Evolutionary conservation across 768 basidiomycete genomes (phyloP).

Genomic region (Hericium rajendrae): DNA sequence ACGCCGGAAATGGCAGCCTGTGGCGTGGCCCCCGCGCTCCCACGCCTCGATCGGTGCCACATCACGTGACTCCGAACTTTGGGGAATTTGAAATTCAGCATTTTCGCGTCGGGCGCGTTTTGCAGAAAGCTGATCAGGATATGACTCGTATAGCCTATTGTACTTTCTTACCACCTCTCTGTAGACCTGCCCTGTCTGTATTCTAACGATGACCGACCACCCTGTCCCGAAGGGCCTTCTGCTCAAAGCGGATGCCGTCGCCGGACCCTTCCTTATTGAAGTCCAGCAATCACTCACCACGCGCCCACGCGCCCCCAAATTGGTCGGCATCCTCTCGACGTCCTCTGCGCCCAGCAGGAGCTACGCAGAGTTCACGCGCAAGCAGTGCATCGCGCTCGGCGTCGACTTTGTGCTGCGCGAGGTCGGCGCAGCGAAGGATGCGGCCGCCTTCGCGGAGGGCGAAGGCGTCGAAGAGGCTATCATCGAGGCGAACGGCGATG

Average conservation of each 20-base stretch:
- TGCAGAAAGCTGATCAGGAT: too few relatives aligned
- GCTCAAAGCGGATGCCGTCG: constrained; percentile 71
- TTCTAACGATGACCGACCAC: not conserved
- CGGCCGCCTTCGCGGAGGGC: constrained; percentile 52
- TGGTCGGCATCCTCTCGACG: constrained; percentile 89
- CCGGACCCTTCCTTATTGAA: constrained; percentile 60
- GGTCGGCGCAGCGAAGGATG: constrained; percentile 49
- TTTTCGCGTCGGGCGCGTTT: too few relatives aligned
- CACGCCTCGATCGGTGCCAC: too few relatives aligned
- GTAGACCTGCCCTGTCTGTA: too few relatives aligned
- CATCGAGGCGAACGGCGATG: constrained; percentile 75
- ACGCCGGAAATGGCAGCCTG: too few relatives aligned
- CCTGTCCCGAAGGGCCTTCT: constrained; percentile 56
- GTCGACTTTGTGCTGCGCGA: constrained; percentile 76
- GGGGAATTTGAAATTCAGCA: too few relatives aligned
- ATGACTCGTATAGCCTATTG: too few relatives aligned
- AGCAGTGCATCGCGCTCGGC: constrained; percentile 83
- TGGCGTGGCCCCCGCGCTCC: too few relatives aligned
- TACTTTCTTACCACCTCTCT: too few relatives aligned
- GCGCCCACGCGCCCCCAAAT: constrained; percentile 44
- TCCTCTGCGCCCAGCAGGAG: constrained; percentile 67
- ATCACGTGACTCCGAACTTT: too few relatives aligned
- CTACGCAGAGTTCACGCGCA: constrained; percentile 87
- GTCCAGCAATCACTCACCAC: constrained; percentile 39
- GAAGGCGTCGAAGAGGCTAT: constrained; percentile 83